Evolutionary conservation across 2,329 filamentous ascomycete species (phyloP).

Genomic region (Boeremia exigua): DNA sequence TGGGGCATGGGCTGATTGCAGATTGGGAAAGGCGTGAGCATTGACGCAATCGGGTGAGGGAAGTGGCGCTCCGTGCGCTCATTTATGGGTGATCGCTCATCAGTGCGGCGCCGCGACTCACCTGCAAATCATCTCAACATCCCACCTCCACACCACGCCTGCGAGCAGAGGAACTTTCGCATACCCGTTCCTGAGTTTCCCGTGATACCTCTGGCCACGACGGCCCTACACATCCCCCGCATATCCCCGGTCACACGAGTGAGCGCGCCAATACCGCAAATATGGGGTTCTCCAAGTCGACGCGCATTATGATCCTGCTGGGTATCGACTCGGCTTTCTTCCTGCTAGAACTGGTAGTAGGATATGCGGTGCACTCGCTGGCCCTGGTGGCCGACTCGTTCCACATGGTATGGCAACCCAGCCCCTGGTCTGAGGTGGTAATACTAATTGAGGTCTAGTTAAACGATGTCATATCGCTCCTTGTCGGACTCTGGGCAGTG

Average conservation of each 20-base stretch:
- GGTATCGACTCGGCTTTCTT: conserved; percentile 91
- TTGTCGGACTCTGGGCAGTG: conserved; percentile 94
- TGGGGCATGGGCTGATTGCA: conserved; percentile 1
- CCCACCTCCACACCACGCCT: conserved; percentile 3
- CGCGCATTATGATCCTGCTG: conserved; percentile 90
- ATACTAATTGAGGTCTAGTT: conserved; percentile 59
- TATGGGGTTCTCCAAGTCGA: conserved; percentile 92
- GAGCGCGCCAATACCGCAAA: conserved; percentile 25
- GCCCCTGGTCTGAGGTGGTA: conserved; percentile 19
- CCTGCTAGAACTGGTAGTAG: conserved; percentile 80
- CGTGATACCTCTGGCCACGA: conserved; percentile 3
- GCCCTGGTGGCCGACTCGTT: conserved; percentile 96
- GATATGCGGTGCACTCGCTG: conserved; percentile 87
- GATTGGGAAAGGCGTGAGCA: conserved; percentile 5
- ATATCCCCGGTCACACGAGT: not conserved
- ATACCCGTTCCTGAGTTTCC: not conserved
- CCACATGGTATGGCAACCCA: conserved; percentile 75
- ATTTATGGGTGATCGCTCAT: conserved; percentile 10
- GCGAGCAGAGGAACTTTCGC: not conserved
- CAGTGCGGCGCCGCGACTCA: conserved; percentile 5
- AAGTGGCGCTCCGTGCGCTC: conserved; percentile 12
- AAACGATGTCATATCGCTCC: conserved; percentile 95
- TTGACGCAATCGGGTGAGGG: conserved; percentile 16
- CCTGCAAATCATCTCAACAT: not conserved
- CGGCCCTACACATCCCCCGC: conserved; percentile 1